Evolutionary conservation across 1,139 yeast genomes (phyloP).

Genomic region (Magnusiomyces fungicola): DNA sequence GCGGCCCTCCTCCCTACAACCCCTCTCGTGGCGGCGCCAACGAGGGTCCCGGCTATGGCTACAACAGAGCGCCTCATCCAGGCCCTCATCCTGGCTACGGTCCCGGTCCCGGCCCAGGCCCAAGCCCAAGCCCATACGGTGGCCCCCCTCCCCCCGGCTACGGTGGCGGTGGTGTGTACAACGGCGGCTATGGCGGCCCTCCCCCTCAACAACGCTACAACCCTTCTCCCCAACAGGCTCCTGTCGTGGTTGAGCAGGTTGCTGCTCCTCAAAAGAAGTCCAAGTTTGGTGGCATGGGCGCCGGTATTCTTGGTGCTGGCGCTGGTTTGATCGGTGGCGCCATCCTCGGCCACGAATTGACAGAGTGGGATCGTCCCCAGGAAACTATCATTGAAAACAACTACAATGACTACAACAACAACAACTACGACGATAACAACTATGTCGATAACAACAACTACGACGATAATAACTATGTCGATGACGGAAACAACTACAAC

Average conservation of each 20-base stretch:
- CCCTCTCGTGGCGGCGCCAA: too few relatives aligned
- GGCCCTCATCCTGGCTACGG: background rate
- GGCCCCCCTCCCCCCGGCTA: slow-evolving; percentile 11
- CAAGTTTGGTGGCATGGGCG: slow-evolving; percentile 37
- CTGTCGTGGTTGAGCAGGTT: slow-evolving; percentile 23
- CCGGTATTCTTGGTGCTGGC: slow-evolving; percentile 66
- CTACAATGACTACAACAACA: slow-evolving; percentile 30
- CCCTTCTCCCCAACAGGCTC: slow-evolving; percentile 15
- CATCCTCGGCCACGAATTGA: slow-evolving; percentile 44
- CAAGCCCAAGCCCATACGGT: slow-evolving; percentile 5
- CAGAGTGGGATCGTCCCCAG: slow-evolving; percentile 16
- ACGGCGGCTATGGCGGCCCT: slow-evolving; percentile 5
- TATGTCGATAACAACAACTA: slow-evolving; percentile 17
- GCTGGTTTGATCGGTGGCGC: slow-evolving; percentile 77
- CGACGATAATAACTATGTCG: slow-evolving; percentile 7
- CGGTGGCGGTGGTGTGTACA: slow-evolving; percentile 1
- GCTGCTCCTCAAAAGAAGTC: slow-evolving; percentile 27
- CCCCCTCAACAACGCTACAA: slow-evolving; percentile 19
- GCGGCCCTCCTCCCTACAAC: slow-evolving; percentile 18
- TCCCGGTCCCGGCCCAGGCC: slow-evolving; percentile 11
- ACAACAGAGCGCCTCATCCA: background rate
- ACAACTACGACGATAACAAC: slow-evolving; percentile 21
- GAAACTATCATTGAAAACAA: slow-evolving; percentile 26
- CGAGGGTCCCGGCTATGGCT: slow-evolving; percentile 13
- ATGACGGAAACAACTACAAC: too few relatives aligned